Conservation (phyloP, 1,284 basidiomycete genomes). For the Bjerkandera adusta region DNA sequence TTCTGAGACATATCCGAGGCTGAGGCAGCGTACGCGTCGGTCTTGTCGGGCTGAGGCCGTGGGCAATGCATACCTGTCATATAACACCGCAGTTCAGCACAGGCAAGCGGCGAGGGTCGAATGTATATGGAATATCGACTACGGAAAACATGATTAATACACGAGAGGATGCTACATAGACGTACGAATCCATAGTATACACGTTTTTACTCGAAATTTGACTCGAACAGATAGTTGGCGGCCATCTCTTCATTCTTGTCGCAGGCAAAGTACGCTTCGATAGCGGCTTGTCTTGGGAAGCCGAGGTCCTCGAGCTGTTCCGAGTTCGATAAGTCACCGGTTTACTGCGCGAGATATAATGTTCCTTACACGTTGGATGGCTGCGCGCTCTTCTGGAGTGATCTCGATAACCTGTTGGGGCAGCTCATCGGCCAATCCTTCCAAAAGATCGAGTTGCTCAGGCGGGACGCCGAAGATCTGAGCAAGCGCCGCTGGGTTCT, state of each 20-base stretch:
- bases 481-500: constrained; percentile 71
- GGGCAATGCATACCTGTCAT: too few species aligned
- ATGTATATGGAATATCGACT: not conserved
- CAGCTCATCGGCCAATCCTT: constrained; percentile 41
- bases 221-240: constrained; percentile 88
- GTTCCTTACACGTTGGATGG: constrained; percentile 78
- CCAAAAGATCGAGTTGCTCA: constrained; percentile 42
- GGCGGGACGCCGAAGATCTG: constrained; percentile 56
- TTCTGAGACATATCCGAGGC: too few species aligned
- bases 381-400: constrained; percentile 81
- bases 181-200: constrained; percentile 2
- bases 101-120: too few species aligned
- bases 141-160: not conserved
- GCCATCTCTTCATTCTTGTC: constrained; percentile 96
- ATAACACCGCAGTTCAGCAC: too few species aligned
- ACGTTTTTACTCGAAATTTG: constrained; percentile 1
- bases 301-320: constrained; percentile 80
- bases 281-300: constrained; percentile 73
- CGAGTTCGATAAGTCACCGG: constrained; percentile 15
- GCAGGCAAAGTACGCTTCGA: constrained; percentile 89
- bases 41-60: too few species aligned
- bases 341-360: constrained; percentile 1
- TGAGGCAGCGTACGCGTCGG: too few species aligned
- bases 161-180: constrained; percentile 2
- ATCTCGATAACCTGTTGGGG: constrained; percentile 74